Evolutionary conservation across 192 early-diverging fungal species (phyloP).

Genomic region (Entomortierella chlamydospora): DNA sequence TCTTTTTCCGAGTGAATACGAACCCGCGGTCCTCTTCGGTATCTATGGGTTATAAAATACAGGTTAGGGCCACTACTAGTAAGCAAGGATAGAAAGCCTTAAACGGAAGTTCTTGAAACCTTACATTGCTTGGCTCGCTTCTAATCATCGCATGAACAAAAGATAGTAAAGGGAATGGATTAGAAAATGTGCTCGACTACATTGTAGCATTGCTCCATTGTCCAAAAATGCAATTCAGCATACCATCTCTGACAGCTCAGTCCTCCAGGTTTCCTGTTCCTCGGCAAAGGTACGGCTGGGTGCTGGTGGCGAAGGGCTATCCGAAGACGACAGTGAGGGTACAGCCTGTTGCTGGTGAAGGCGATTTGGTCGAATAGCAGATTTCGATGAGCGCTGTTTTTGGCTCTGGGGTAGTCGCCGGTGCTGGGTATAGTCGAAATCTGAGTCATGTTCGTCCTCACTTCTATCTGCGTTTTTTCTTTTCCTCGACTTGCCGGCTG

Average conservation of each 20-base stretch:
- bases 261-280: constrained; percentile 24
- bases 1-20: constrained; percentile 41
- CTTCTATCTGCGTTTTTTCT: constrained; percentile 36
- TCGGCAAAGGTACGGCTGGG: neutral
- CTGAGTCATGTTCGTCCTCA: constrained; percentile 36
- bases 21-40: constrained; percentile 51
- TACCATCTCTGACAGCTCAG: constrained; percentile 37
- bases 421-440: constrained; percentile 33
- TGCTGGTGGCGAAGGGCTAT: constrained; percentile 20
- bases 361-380: neutral
- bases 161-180: neutral
- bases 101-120: constrained; percentile 4
- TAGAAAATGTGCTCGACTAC: too few species aligned
- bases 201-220: too few species aligned
- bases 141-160: too few species aligned
- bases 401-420: neutral
- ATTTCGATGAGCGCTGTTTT: constrained; percentile 12
- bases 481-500: constrained; percentile 19
- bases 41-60: constrained; percentile 1
- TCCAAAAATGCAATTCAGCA: too few species aligned
- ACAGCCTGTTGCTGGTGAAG: constrained; percentile 28
- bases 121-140: constrained; percentile 43
- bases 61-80: neutral
- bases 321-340: constrained; percentile 32
- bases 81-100: neutral